Conservation (phyloP, 1,284 basidiomycete genomes). For the Kwoniella shivajii region DNA sequence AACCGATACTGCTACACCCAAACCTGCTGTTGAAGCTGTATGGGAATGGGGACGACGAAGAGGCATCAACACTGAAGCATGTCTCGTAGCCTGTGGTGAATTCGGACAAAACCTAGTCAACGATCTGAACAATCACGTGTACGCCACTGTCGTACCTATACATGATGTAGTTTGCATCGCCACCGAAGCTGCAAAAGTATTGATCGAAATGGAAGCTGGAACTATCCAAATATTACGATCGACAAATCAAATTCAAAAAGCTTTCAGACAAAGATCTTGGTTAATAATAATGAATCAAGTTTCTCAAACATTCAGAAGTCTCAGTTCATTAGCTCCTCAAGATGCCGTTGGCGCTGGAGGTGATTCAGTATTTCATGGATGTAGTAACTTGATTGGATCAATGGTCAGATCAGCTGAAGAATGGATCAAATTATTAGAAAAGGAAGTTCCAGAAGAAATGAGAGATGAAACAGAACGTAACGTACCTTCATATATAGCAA, state of each 20-base stretch:
- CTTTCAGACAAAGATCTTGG: conserved; percentile 29
- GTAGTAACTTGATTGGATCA: conserved; percentile 44
- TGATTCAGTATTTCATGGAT: conserved; percentile 39
- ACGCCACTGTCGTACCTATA: conserved; percentile 25
- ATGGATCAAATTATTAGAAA: conserved; percentile 29
- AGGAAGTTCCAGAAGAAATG: conserved; percentile 8
- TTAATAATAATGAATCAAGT: conserved; percentile 27
- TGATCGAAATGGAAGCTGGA: conserved; percentile 45
- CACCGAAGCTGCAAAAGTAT: conserved; percentile 40
- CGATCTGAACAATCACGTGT: conserved; percentile 1
- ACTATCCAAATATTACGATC: conserved; percentile 25
- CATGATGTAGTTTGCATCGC: conserved; percentile 38
- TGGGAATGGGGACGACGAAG: conserved; percentile 37
- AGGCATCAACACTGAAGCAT: conserved; percentile 33
- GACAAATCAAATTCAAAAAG: conserved; percentile 21
- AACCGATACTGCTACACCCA: conserved; percentile 15
- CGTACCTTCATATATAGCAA: neutral
- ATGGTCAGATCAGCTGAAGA: conserved; percentile 39
- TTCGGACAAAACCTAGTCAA: conserved; percentile 22
- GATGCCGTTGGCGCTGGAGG: conserved; percentile 15
- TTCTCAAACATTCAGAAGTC: conserved; percentile 21
- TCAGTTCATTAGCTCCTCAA: conserved; percentile 18
- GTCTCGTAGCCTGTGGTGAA: conserved; percentile 31
- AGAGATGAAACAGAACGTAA: neutral
- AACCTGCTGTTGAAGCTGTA: conserved; percentile 28